Evolutionary conservation across 495 filamentous ascomycete genomes (phyloP).

Genomic region (Daldinia caldariorum): DNA sequence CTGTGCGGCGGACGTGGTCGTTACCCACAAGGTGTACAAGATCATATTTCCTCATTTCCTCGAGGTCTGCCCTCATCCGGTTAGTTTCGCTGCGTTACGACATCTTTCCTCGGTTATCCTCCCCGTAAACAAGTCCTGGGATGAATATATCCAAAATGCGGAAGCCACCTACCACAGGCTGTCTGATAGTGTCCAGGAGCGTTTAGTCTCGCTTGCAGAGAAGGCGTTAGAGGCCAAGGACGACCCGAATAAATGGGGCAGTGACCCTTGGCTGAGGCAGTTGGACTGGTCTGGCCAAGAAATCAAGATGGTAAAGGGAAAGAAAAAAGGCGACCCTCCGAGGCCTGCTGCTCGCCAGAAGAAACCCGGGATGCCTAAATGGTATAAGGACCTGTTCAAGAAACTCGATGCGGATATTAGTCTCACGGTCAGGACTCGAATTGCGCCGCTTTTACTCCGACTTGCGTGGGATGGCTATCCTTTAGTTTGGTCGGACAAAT

Average conservation of each 20-base stretch:
- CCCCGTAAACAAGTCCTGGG: slow-evolving; percentile 88
- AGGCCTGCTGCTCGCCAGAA: slow-evolving; percentile 86
- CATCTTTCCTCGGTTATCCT: slow-evolving; percentile 93
- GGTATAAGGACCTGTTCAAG: slow-evolving; percentile 91
- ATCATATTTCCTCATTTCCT: slow-evolving; percentile 91
- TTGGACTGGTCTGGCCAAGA: slow-evolving; percentile 96
- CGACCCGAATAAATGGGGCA: slow-evolving; percentile 69
- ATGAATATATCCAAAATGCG: slow-evolving; percentile 79
- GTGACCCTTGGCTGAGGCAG: slow-evolving; percentile 90
- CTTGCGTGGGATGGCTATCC: slow-evolving; percentile 90
- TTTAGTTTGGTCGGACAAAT: slow-evolving; percentile 89
- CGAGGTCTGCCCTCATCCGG: slow-evolving; percentile 90
- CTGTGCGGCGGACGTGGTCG: slow-evolving; percentile 92
- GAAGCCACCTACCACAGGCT: slow-evolving; percentile 85
- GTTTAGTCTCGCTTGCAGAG: slow-evolving; percentile 75
- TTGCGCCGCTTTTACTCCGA: slow-evolving; percentile 86
- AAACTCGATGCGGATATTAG: slow-evolving; percentile 71
- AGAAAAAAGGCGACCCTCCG: slow-evolving; percentile 82
- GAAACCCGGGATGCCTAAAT: slow-evolving; percentile 91
- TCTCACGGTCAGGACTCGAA: slow-evolving; percentile 86
- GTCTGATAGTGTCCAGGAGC: slow-evolving; percentile 77
- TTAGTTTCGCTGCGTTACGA: slow-evolving; percentile 93
- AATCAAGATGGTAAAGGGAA: slow-evolving; percentile 88
- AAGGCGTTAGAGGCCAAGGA: slow-evolving; percentile 79
- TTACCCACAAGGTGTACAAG: slow-evolving; percentile 92